Evolutionary conservation across 2,329 filamentous ascomycete genomes (phyloP).

Genomic region (Juglanconis oblonga): DNA sequence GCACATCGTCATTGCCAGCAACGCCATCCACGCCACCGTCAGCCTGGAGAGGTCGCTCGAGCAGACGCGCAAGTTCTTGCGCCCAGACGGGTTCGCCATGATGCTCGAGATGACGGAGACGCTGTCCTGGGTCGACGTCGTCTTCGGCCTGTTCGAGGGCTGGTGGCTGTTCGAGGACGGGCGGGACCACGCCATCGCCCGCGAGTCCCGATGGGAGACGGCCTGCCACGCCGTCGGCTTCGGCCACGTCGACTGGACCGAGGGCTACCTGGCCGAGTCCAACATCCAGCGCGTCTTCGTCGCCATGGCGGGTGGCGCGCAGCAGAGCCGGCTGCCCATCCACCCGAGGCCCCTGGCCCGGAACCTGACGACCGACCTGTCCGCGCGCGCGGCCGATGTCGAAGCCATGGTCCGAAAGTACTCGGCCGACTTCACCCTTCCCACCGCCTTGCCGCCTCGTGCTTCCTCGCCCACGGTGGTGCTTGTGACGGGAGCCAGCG

Average conservation of each 20-base stretch:
- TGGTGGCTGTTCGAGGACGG: constrained; percentile 38
- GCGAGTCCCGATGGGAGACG: constrained; percentile 23
- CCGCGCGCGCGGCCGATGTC: constrained; percentile 13
- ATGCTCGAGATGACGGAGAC: constrained; percentile 33
- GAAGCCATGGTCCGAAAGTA: constrained; percentile 16
- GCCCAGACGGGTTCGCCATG: constrained; percentile 31
- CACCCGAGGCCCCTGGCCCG: too few species aligned
- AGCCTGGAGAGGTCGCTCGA: constrained; percentile 19
- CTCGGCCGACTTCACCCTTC: constrained; percentile 4
- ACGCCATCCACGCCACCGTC: constrained; percentile 33
- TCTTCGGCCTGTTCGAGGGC: constrained; percentile 36
- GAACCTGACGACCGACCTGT: constrained; percentile 22
- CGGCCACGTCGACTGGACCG: constrained; percentile 29
- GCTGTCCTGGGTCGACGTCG: constrained; percentile 30
- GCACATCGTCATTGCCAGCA: constrained; percentile 32
- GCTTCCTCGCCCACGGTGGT: constrained; percentile 19
- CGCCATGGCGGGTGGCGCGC: not conserved
- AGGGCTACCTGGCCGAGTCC: constrained; percentile 17
- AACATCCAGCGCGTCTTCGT: constrained; percentile 1
- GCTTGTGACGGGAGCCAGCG: constrained; percentile 37
- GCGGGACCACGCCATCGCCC: constrained; percentile 21
- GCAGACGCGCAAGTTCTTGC: constrained; percentile 26
- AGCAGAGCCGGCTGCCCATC: too few species aligned
- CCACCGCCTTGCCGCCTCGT: not conserved
- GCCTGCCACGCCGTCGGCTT: constrained; percentile 26